These are phyloP conservation scores for Aquilaria sinensis DNA, from an alignment of 345 rosid species.

Conservation along the genomic window DNA sequence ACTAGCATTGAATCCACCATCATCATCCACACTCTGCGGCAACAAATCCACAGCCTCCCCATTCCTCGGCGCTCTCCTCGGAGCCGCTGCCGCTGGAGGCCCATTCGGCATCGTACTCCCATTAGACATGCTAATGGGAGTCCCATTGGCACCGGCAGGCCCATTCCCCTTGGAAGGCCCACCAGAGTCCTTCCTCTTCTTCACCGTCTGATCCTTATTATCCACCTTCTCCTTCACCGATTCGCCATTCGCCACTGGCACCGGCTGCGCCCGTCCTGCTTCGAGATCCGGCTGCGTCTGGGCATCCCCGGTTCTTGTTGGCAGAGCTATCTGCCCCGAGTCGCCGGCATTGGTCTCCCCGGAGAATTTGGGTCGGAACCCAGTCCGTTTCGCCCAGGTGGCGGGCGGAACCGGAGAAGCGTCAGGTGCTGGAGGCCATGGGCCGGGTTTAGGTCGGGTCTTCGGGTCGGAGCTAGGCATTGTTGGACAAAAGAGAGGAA, in stretches of 20 bases:
- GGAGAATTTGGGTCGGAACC: slow-evolving; percentile 92
- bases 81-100: slow-evolving; percentile 25
- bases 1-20: slow-evolving; percentile 30
- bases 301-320: slow-evolving; percentile 40
- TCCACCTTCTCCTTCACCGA: slow-evolving; percentile 25
- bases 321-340: slow-evolving; percentile 60
- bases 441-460: slow-evolving; percentile 58
- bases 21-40: slow-evolving; percentile 60
- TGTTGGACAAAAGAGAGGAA: neutral
- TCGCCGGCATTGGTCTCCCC: slow-evolving; percentile 81
- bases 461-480: slow-evolving; percentile 77
- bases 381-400: slow-evolving; percentile 93
- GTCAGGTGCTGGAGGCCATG: slow-evolving; percentile 74
- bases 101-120: slow-evolving; percentile 29
- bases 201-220: slow-evolving; percentile 56
- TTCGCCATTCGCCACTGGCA: slow-evolving; percentile 23
- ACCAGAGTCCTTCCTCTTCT: slow-evolving; percentile 83
- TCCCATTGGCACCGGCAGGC: slow-evolving; percentile 32
- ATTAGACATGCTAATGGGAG: neutral
- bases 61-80: slow-evolving; percentile 53
- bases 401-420: slow-evolving; percentile 80
- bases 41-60: slow-evolving; percentile 54
- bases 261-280: slow-evolving; percentile 40
- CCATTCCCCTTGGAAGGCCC: slow-evolving; percentile 36
- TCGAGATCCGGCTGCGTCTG: slow-evolving; percentile 65